Evolutionary conservation across 192 early-diverging fungal genomes (phyloP), one percentile per base, ranked within the genome.

Genomic region (Globomyces pollinis-pini): DNA sequence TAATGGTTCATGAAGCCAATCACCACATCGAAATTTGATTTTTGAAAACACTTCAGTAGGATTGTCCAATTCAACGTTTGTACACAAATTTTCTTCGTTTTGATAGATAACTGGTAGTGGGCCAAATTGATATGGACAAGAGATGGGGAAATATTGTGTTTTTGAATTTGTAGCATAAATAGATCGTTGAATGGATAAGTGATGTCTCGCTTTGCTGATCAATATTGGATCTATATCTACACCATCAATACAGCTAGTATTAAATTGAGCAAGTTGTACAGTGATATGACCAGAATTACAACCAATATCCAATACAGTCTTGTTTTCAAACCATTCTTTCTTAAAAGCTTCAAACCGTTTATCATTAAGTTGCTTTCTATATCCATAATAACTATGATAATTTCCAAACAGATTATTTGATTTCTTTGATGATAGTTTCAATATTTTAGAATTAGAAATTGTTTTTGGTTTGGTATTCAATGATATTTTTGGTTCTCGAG

Each of bases 231-330:
- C 90, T 45, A 91, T 80, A 60, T 91, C 90, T 6, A 91, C 75
- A 6, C 88, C 90, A 3, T 78, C 71, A 18, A 88, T 77, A 61
- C 57, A 63, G 1, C 3, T 13, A 1, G 90, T 83, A 1, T 57
- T 51, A 31, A 72, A 77, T 28, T 75, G n/a, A 0, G 84, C 90
- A 65, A 72, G 24, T 1, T 6, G 20, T 20, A 74, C 62, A 1
- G 84, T 79, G 6, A 91, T 51, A 20, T 76, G 44, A 7, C 84
- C 90, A 0, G 78, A 62, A 63, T 91, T 89, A 70, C 90, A 91
- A 2, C 90, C 90, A 63, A 91, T 78, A 57, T 91, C 90, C 9
- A 90, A 70, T 3, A 89, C 83, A 16, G 47, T 39, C 36, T 84
- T 83, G 8, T 67, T 67, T 33, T 56, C 52, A 29, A 91, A 76